Conservation (phyloP, 306 rosid genomes). For the Dalbergia cultrata region DNA sequence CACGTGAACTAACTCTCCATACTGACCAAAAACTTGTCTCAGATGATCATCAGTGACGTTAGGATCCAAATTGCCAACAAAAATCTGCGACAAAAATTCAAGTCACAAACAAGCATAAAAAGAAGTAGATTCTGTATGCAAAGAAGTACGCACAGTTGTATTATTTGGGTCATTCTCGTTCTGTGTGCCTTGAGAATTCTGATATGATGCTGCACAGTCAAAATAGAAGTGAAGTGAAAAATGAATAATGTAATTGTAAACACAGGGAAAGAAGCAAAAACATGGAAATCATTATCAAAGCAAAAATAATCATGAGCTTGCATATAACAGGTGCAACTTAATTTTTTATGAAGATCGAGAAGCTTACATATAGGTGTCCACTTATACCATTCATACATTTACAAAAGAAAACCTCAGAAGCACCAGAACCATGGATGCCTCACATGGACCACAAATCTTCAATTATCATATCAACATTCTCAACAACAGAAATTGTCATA, state of each 20-base stretch:
- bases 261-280: not conserved
- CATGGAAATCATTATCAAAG: not conserved
- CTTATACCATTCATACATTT: conserved; percentile 1
- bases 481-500: not conserved
- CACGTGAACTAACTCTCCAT: conserved; percentile 89
- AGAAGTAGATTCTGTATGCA: conserved; percentile 31
- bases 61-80: conserved; percentile 95
- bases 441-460: not conserved
- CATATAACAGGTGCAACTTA: not conserved
- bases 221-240: conserved; percentile 46
- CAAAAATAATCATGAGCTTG: not conserved
- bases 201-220: conserved; percentile 86
- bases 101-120: conserved; percentile 39
- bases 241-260: conserved; percentile 7
- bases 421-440: not conserved
- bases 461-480: not conserved
- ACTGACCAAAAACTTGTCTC: conserved; percentile 87
- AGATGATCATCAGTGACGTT: conserved; percentile 86
- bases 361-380: not conserved
- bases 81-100: conserved; percentile 65
- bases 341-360: not conserved
- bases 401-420: not conserved
- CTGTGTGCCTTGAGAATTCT: conserved; percentile 77
- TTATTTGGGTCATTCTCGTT: conserved; percentile 92
- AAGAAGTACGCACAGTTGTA: conserved; percentile 83